phyloP scores from a whole-genome alignment of 2,329 filamentous ascomycete genomes.

The Nothomitra cinnamomea region DNA sequence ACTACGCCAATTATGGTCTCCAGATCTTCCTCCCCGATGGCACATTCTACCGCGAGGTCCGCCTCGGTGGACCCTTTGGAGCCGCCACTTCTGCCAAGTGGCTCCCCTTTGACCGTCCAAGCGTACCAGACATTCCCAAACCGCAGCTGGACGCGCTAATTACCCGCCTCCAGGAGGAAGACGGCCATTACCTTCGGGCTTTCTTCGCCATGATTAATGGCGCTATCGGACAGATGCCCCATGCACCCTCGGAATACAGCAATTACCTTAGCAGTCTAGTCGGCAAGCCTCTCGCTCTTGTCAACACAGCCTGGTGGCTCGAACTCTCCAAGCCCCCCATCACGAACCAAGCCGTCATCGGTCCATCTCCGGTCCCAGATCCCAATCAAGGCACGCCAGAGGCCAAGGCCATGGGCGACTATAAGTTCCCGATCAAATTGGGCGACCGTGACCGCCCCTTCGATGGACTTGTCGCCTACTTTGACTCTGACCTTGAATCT shows the following conservation, averaged over 20 bases:
- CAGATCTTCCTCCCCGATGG: slow-evolving; percentile 27
- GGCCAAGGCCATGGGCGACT: slow-evolving; percentile 9
- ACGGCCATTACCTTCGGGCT: slow-evolving; percentile 15
- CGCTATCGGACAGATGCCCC: slow-evolving; percentile 14
- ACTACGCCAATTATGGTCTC: slow-evolving; percentile 25
- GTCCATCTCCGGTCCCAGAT: no score
- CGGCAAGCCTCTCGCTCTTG: slow-evolving; percentile 26
- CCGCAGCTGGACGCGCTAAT: slow-evolving; percentile 19
- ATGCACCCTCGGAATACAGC: slow-evolving; percentile 22
- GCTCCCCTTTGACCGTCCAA: slow-evolving; percentile 19
- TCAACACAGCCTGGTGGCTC: slow-evolving; percentile 24
- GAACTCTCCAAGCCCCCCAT: slow-evolving; percentile 18
- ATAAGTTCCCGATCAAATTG: slow-evolving; percentile 22
- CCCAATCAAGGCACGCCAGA: not conserved
- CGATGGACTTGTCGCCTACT: slow-evolving; percentile 27
- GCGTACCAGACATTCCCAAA: slow-evolving; percentile 5
- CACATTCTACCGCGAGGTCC: slow-evolving; percentile 26
- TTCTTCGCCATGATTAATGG: slow-evolving; percentile 23
- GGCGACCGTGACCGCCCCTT: slow-evolving; percentile 19
- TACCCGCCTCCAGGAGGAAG: slow-evolving; percentile 10
- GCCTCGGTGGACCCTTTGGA: slow-evolving; percentile 19
- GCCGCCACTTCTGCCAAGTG: slow-evolving; percentile 15
- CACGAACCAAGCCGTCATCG: slow-evolving; percentile 12
- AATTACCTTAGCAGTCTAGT: slow-evolving; percentile 21
- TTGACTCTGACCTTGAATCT: slow-evolving; percentile 11